Percentiles rank a stretch among this genome's conserved stretches.
These are phyloP conservation scores for Trichoderma harzianum DNA, from an alignment of 2,329 filamentous ascomycete genomes.

Conservation along the genomic window DNA sequence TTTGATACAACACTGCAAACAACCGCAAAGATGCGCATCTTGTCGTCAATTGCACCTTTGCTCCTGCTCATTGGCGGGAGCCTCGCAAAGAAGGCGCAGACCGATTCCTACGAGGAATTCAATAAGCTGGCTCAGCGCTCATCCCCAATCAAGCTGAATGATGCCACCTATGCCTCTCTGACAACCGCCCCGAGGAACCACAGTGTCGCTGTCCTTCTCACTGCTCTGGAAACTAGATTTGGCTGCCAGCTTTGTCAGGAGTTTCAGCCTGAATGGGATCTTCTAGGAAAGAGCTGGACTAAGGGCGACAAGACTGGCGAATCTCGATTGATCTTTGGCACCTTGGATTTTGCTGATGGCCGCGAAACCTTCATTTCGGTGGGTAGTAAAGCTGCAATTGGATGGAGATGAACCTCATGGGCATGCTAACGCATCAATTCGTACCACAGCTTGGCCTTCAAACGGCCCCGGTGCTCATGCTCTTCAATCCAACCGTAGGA, in stretches of 20 bases:
- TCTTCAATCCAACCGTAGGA: constrained; percentile 83
- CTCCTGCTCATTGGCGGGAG: constrained; percentile 59
- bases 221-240: constrained; percentile 78
- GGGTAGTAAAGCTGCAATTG: constrained; percentile 29
- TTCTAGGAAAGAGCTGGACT: constrained; percentile 81
- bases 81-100: constrained; percentile 58
- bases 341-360: constrained; percentile 83
- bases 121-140: constrained; percentile 63
- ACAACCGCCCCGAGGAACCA: constrained; percentile 80
- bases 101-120: constrained; percentile 68
- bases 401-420: neutral
- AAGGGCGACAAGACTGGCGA: constrained; percentile 76
- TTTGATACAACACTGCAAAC: constrained; percentile 18
- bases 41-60: constrained; percentile 60
- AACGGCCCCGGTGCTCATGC: constrained; percentile 85
- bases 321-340: constrained; percentile 73
- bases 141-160: constrained; percentile 72
- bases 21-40: constrained; percentile 61
- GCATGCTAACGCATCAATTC: neutral
- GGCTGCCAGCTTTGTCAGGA: constrained; percentile 83
- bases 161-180: constrained; percentile 70
- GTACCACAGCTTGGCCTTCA: constrained; percentile 75
- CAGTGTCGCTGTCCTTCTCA: constrained; percentile 76
- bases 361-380: constrained; percentile 85
- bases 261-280: constrained; percentile 91